Conservation (phyloP, 768 basidiomycete species). For the Rhizopogon sp. region DNA sequence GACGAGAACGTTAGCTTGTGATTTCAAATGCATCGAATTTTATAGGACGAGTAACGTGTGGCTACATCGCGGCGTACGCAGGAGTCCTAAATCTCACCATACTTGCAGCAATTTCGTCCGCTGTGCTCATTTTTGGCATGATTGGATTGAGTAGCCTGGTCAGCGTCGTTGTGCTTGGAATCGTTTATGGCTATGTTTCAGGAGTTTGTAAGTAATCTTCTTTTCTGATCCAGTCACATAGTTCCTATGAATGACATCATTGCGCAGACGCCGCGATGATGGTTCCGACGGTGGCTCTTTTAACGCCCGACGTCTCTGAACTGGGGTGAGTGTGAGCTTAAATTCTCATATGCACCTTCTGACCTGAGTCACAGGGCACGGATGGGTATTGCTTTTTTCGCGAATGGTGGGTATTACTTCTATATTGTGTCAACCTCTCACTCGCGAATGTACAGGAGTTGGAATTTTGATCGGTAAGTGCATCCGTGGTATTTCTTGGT, state of each 20-base stretch:
- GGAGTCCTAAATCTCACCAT: constrained; percentile 40
- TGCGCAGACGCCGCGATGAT: constrained; percentile 16
- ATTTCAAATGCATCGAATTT: constrained; percentile 25
- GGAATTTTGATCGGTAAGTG: constrained; percentile 19
- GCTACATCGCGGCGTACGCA: constrained; percentile 25
- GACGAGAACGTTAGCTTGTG: constrained; percentile 15
- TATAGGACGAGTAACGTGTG: constrained; percentile 27
- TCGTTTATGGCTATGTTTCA: constrained; percentile 41
- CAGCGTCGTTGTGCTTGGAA: constrained; percentile 31
- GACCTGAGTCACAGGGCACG: constrained; percentile 20
- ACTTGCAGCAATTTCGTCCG: constrained; percentile 23
- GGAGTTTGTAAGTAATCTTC: constrained; percentile 25
- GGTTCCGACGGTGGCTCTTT: constrained; percentile 37
- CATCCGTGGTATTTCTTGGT: background rate
- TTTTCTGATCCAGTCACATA: background rate
- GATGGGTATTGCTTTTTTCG: constrained; percentile 45
- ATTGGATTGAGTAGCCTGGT: constrained; percentile 30
- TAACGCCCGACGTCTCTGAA: constrained; percentile 41
- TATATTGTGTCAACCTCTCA: background rate
- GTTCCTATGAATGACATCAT: too few relatives aligned
- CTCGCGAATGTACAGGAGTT: constrained; percentile 10
- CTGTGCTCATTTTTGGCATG: constrained; percentile 35
- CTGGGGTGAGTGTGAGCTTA: constrained; percentile 32
- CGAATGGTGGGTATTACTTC: constrained; percentile 31
- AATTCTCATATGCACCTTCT: background rate